Evolutionary conservation across 2,329 filamentous ascomycete species (phyloP).

Genomic region (Pseudohalonectria lignicola): DNA sequence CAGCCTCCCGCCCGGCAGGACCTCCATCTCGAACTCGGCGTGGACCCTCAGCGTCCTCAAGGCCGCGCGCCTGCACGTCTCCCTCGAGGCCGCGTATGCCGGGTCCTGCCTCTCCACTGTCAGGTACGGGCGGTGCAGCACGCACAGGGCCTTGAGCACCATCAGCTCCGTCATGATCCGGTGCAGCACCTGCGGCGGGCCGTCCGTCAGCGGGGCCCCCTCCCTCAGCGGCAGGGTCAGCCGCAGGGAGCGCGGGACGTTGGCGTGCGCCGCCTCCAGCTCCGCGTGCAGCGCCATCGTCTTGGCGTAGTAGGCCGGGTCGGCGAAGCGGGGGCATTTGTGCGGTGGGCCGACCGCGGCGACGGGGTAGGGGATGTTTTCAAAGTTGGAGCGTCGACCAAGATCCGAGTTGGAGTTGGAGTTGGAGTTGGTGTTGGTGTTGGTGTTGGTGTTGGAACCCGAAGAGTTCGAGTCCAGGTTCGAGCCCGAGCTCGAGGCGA

Average conservation of each 20-base stretch:
- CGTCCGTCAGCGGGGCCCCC: conserved; percentile 25
- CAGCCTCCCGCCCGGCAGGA: conserved; percentile 41
- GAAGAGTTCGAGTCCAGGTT: conserved; percentile 3
- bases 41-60: conserved; percentile 36
- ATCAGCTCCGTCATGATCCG: conserved; percentile 37
- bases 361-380: not conserved
- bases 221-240: conserved; percentile 9
- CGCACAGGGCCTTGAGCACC: conserved; percentile 41
- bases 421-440: not conserved
- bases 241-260: conserved; percentile 7
- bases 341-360: not conserved
- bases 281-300: conserved; percentile 5
- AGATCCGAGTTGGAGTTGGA: not conserved
- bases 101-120: conserved; percentile 19
- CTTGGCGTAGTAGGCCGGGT: not conserved
- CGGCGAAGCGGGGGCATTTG: too few relatives aligned
- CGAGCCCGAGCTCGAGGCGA: conserved; percentile 35
- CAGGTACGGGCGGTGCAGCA: conserved; percentile 44
- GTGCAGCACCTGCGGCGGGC: conserved; percentile 34
- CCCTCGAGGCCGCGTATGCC: conserved; percentile 39
- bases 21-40: conserved; percentile 31
- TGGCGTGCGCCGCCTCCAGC: conserved; percentile 1
- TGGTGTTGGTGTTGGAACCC: not conserved
- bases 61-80: conserved; percentile 39
- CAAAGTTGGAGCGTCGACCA: not conserved